These are phyloP conservation scores for Alternaria tenuissima DNA, from an alignment of 2,329 filamentous ascomycete genomes.

Conservation along the genomic window DNA sequence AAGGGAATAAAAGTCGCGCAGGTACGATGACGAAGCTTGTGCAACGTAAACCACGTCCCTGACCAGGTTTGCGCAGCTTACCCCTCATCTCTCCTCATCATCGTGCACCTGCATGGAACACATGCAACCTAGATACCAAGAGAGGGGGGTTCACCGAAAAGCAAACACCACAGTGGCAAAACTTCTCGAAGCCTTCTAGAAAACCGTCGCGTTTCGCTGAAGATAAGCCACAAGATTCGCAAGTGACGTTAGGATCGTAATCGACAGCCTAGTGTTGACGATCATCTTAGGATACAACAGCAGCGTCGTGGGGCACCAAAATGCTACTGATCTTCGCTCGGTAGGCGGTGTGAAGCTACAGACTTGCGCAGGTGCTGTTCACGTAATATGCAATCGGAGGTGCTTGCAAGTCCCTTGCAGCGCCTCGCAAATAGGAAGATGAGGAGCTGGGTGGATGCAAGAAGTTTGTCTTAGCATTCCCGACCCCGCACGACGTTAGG, in stretches of 20 bases:
- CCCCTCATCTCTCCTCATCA: conserved; percentile 5
- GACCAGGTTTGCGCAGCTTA: not conserved
- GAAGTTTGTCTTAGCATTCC: not conserved
- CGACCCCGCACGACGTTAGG: conserved; percentile 2
- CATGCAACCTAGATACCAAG: not conserved
- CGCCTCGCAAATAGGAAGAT: not conserved
- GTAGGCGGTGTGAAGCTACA: not conserved
- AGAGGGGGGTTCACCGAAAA: conserved; percentile 1
- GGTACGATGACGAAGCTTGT: not conserved
- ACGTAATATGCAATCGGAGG: not conserved
- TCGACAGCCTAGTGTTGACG: not conserved
- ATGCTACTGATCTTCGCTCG: not conserved
- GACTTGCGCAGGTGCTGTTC: not conserved
- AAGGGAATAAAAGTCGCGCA: not conserved
- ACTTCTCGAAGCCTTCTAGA: conserved; percentile 14
- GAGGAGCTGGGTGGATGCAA: not conserved
- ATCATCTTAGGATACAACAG: not conserved
- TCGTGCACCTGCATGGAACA: conserved; percentile 2
- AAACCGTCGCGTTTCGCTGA: not conserved
- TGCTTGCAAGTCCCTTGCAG: not conserved
- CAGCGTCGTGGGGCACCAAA: not conserved
- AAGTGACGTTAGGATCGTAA: conserved; percentile 2
- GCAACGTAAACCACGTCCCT: not conserved
- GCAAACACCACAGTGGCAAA: conserved; percentile 7
- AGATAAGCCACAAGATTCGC: not conserved